Conservation (phyloP, 495 filamentous ascomycete species). For the Tuber aestivum region DNA sequence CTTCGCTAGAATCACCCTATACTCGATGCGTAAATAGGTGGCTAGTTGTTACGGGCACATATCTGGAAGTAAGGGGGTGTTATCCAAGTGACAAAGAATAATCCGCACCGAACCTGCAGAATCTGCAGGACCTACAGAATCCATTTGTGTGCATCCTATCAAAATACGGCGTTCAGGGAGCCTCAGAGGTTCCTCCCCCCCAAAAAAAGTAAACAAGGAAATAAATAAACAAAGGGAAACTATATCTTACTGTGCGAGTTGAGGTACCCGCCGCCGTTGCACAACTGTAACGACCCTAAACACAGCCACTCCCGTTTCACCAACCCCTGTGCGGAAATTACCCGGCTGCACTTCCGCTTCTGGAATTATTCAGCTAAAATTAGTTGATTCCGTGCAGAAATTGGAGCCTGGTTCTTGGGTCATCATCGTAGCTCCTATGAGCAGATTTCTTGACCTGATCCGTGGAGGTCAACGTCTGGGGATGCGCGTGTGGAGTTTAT, state of each 20-base stretch:
- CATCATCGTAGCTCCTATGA: not conserved
- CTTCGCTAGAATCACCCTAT: not conserved
- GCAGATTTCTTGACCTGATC: not conserved
- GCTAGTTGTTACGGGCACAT: not conserved
- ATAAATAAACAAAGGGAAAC: not conserved
- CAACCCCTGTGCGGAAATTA: not conserved
- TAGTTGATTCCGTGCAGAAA: not conserved
- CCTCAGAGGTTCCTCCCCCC: not conserved
- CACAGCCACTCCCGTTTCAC: not conserved
- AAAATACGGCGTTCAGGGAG: not conserved
- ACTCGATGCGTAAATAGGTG: not conserved
- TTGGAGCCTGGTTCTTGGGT: not conserved
- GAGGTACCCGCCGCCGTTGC: not conserved
- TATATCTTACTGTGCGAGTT: not conserved
- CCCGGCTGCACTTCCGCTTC: not conserved
- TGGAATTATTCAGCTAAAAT: not conserved
- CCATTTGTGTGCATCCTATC: not conserved
- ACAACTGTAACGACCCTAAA: not conserved
- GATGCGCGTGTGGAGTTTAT: not conserved
- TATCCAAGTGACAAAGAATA: not conserved
- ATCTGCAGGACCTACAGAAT: not conserved
- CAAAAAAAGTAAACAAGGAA: not conserved
- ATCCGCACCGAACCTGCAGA: not conserved
- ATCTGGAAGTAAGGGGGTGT: not conserved
- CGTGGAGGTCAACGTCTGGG: not conserved